A percentile compares a stretch with the other conserved stretches of the same genome.
Evolutionary conservation across 768 basidiomycete species (phyloP).

Genomic region (Rhodosporidiobolus sp.): DNA sequence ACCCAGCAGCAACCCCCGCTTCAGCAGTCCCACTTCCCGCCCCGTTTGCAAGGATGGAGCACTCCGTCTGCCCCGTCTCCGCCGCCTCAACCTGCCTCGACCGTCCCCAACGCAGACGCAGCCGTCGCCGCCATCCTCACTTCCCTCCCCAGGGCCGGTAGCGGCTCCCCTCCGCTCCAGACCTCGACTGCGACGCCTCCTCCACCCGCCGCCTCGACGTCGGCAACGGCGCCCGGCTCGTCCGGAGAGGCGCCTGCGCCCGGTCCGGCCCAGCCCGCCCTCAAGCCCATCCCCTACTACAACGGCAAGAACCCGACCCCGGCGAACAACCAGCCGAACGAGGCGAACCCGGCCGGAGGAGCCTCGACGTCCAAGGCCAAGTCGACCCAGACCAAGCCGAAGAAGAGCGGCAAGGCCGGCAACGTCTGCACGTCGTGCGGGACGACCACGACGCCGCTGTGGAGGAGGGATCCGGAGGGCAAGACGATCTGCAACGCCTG

Average conservation of each 20-base stretch:
- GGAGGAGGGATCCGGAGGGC: conserved; percentile 76
- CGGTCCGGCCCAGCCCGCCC: not conserved
- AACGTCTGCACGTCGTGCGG: conserved; percentile 72
- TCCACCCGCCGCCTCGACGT: not conserved
- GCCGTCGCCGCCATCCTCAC: conserved; percentile 26
- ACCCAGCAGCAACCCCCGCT: not conserved
- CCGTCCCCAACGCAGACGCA: conserved; percentile 12
- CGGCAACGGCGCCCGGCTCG: not conserved
- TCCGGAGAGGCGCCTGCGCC: not conserved
- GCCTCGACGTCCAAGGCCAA: not conserved
- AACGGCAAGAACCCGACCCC: conserved; percentile 4
- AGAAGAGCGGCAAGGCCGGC: conserved; percentile 13
- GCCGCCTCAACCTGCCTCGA: not conserved
- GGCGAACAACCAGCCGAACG: not conserved
- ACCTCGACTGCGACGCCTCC: not conserved
- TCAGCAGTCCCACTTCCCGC: not conserved
- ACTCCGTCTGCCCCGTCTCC: not conserved
- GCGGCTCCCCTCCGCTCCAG: conserved; percentile 1
- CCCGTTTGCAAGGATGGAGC: not conserved
- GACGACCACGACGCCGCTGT: conserved; percentile 73
- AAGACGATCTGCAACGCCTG: conserved; percentile 86
- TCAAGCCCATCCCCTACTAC: conserved; percentile 14
- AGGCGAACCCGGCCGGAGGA: not conserved
- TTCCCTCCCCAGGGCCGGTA: not conserved
- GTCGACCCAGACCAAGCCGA: not conserved